Conservation (phyloP, 2,329 filamentous ascomycete genomes). For the Eutypa lata region DNA sequence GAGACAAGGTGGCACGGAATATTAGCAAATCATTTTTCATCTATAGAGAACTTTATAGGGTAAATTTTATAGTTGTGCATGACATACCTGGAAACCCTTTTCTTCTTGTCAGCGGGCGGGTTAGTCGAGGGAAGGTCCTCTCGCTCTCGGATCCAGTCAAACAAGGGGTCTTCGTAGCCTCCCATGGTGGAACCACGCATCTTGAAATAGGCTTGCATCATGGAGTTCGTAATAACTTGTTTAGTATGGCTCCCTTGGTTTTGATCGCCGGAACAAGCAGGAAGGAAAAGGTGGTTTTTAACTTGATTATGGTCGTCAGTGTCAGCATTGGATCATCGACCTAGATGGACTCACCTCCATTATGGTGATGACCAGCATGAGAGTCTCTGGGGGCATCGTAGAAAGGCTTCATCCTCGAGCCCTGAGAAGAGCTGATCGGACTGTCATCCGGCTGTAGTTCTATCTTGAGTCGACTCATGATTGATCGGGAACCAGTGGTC, state of each 20-base stretch:
- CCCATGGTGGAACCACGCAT: conserved; percentile 24
- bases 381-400: no score
- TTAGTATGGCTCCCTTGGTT: conserved; percentile 2
- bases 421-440: no score
- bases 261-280: conserved; percentile 16
- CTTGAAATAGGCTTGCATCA: conserved; percentile 22
- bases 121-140: conserved; percentile 6
- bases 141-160: conserved; percentile 20
- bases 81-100: conserved; percentile 16
- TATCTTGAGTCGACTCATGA: no score
- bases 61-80: neutral
- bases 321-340: neutral
- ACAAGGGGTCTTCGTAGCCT: conserved; percentile 16
- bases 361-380: no score
- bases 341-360: neutral
- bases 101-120: conserved; percentile 3
- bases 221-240: conserved; percentile 19
- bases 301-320: neutral
- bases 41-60: neutral
- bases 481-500: no score
- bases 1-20: neutral
- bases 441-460: no score
- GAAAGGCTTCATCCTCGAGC: no score
- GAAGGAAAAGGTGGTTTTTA: conserved; percentile 10
- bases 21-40: neutral